A percentile compares a stretch with the other conserved stretches of the same genome.
Evolutionary conservation across 495 filamentous ascomycete genomes (phyloP).

Genomic region (Aspergillus baeticus): DNA sequence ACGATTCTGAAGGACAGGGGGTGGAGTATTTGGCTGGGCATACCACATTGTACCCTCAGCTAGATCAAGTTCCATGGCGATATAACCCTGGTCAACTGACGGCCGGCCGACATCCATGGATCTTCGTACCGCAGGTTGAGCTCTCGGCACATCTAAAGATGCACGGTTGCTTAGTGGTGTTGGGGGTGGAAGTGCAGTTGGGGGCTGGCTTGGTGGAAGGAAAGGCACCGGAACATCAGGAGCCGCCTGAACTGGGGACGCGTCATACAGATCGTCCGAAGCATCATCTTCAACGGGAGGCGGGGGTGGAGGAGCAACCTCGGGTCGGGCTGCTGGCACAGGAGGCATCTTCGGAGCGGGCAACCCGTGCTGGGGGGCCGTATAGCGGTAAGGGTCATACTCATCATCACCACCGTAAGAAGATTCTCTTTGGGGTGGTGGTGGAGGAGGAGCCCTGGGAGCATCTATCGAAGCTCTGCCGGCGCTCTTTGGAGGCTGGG

Average conservation of each 20-base stretch:
- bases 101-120: constrained; percentile 72
- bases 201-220: constrained; percentile 31
- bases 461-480: constrained; percentile 60
- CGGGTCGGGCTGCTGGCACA: constrained; percentile 17
- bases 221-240: constrained; percentile 38
- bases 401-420: constrained; percentile 59
- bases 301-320: constrained; percentile 26
- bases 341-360: constrained; percentile 32
- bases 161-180: constrained; percentile 51
- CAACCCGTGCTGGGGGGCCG: constrained; percentile 43
- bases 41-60: constrained; percentile 75
- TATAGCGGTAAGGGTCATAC: constrained; percentile 74
- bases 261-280: constrained; percentile 53
- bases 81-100: constrained; percentile 72
- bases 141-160: constrained; percentile 67
- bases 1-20: constrained; percentile 77
- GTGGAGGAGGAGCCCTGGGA: constrained; percentile 68
- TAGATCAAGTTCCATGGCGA: constrained; percentile 85
- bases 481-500: constrained; percentile 44
- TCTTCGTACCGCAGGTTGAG: constrained; percentile 49
- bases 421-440: constrained; percentile 42
- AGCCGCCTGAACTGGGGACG: constrained; percentile 49
- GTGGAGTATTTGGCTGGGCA: constrained; percentile 67
- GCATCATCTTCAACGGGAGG: constrained; percentile 35
- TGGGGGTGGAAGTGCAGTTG: constrained; percentile 40